Evolutionary conservation across 1,284 basidiomycete species (phyloP), one percentile per base, ranked within the genome.

Genomic region (Tylopilus orsonianus): DNA sequence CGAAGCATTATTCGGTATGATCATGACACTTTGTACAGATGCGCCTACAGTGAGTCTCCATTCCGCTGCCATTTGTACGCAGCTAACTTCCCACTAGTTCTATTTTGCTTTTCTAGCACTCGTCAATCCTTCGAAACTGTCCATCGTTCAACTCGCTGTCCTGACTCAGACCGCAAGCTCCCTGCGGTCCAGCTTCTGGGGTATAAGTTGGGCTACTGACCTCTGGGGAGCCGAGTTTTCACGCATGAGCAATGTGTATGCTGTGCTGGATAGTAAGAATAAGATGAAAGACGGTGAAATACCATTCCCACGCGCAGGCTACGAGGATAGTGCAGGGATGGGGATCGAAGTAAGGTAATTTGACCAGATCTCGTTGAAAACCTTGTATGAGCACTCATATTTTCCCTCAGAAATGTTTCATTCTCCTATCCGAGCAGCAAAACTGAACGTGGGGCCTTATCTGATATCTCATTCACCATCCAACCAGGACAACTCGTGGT

Each of bases 371-470:
- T 3, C 10, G 22, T n/a, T 10, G 14, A 14, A 14, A 27, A 27
- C 23, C 10, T 13, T 16, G 22, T 8, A 13, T 7, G 18, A 14
- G 2, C 2, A 16, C 16, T 42, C 44, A 45, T 30, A 2, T 32
- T 19, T 20, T 27, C 24, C 8, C 5, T 27, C 12, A 75, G 75
- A 10, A 59, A 78, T 29, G 69, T 80, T 2, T 65, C 63, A 0
- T 81, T 81, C 48, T 55, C 63, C 2, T 81, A 81, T 52, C 75
- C 76, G 0, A 71, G 70, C 8, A 64, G 60, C 41, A 69, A 74
- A 43, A 68, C 67, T 9, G 70, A 59, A 5, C 64, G 59, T 1
- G 56, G 60, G 6, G 76, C 75, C 1, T 80, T n/a, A 14, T 57
- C 55, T 1, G 53, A 64, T 5, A 60, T 79, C 3, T 75, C 72